Evolutionary conservation across 257 asterid genomes (phyloP), one percentile per base, ranked within the genome.

Genomic region (Euphrasia confusa): DNA sequence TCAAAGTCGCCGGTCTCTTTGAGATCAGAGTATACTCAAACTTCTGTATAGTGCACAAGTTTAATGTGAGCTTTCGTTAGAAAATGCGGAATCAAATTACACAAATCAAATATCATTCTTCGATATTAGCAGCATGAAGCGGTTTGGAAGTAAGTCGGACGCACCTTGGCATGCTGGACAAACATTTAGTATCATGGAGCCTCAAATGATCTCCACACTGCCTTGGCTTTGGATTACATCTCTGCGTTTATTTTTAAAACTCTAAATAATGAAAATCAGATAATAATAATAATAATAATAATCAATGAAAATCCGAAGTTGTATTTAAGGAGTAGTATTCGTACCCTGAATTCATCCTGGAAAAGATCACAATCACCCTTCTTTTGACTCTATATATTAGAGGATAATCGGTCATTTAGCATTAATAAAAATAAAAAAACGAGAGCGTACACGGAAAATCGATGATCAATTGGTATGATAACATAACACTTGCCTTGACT

Each of bases 271-370:
- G 12, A 9, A 52, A 49, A 64, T 60, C 39, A 9, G 61, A 57
- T 11, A 12, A 57, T 57, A 4, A 54, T 57, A 4, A 57, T 11
- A 12, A 57, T 57, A 4, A 54, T 57, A 4, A 54, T 17, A 8
- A 44, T 71, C 3, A 18, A 58, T 30, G 54, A 3, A 11, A 71
- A 57, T 26, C 50, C 26, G 10, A n/a, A 59, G 7, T n/a, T 21
- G 32, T 2, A 7, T 9, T 2, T 14, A 35, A 35, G 27, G 70
- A 47, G 42, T 9, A 9, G 42, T 17, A 18, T 5, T 67, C 83
- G 74, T 74, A 89, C 93, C 89, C 70, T 66, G 61, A 75, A 60
- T 33, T 82, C 81, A 32, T 83, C 74, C 45, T 71, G 83, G 74
- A 71, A 72, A 72, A 73, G 64, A 57, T 65, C 64, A 21, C 80